Evolutionary conservation across 2,329 filamentous ascomycete species (phyloP).

Genomic region (Clarireedia hainanense): DNA sequence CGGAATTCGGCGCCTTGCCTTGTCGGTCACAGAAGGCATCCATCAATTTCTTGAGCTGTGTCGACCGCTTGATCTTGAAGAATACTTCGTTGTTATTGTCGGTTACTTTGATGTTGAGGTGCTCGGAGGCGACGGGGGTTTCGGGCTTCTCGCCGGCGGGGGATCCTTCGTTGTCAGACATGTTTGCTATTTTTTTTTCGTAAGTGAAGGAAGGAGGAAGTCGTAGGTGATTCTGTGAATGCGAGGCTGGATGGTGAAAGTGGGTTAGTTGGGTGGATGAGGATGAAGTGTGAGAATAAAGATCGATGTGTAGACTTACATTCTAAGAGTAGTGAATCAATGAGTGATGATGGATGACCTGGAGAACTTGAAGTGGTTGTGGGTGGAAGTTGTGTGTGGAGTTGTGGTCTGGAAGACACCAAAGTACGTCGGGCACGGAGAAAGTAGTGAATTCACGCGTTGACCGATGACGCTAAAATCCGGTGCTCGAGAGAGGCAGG

Average conservation of each 20-base stretch:
- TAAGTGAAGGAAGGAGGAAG: background rate
- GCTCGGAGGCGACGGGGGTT: constrained; percentile 48
- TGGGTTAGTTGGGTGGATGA: background rate
- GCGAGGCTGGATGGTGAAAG: background rate
- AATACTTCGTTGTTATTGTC: constrained; percentile 99
- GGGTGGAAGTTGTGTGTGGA: background rate
- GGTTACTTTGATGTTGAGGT: constrained; percentile 98
- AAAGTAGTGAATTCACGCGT: constrained; percentile 1
- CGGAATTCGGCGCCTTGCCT: constrained; percentile 75
- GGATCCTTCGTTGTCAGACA: constrained; percentile 40
- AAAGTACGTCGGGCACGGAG: background rate
- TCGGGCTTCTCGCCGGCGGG: constrained; percentile 31
- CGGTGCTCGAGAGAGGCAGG: background rate
- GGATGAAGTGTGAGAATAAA: no score
- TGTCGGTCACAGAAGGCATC: constrained; percentile 94
- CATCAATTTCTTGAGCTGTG: constrained; percentile 96
- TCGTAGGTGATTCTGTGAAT: background rate
- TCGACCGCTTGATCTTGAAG: constrained; percentile 99
- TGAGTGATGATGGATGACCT: no score
- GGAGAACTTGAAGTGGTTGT: background rate
- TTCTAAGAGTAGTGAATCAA: no score
- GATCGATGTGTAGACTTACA: no score
- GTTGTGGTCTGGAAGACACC: background rate
- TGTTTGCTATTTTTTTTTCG: constrained; percentile 11
- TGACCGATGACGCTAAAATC: constrained; percentile 7